phyloP scores from a whole-genome alignment of 2,329 filamentous ascomycete species.

The Cadophora luteo-olivacea region DNA sequence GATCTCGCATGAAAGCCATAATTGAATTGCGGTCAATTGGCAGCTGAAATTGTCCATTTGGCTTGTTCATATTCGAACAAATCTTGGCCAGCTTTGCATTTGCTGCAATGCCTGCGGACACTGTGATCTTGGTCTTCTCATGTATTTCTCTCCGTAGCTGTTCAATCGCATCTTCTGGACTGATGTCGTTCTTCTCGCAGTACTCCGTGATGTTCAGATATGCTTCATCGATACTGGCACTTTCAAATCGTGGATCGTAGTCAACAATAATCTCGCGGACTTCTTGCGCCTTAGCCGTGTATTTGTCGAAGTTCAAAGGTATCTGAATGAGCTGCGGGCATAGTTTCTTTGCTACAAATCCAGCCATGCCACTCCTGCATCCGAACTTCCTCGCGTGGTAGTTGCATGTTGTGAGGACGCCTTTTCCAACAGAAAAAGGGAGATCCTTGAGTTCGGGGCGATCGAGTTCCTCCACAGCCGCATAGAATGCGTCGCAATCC shows the following conservation, averaged over 20 bases:
- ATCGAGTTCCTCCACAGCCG: conserved; percentile 86
- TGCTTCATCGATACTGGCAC: conserved; percentile 93
- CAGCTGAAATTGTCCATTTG: conserved; percentile 87
- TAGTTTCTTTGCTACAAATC: conserved; percentile 92
- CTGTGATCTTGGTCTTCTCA: conserved; percentile 79
- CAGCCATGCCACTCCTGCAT: conserved; percentile 92
- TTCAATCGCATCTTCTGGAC: conserved; percentile 74
- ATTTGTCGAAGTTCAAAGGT: conserved; percentile 88
- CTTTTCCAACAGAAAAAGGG: conserved; percentile 86
- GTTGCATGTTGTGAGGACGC: conserved; percentile 74
- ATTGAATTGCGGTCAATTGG: conserved; percentile 75
- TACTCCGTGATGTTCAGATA: conserved; percentile 95
- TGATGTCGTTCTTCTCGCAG: conserved; percentile 71
- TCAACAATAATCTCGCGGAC: conserved; percentile 80
- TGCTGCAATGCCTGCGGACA: conserved; percentile 92
- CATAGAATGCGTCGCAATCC: conserved; percentile 98
- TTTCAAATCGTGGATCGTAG: conserved; percentile 93
- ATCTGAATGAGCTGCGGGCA: conserved; percentile 86
- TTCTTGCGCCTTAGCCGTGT: conserved; percentile 87
- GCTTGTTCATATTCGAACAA: conserved; percentile 93
- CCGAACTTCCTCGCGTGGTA: conserved; percentile 91
- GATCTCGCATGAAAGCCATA: conserved; percentile 82
- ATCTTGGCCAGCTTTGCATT: conserved; percentile 97
- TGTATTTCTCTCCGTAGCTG: conserved; percentile 81
- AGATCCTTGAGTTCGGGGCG: conserved; percentile 83